These are phyloP conservation scores for Coprinopsis sp. DNA, from an alignment of 768 basidiomycete species.

Conservation along the genomic window DNA sequence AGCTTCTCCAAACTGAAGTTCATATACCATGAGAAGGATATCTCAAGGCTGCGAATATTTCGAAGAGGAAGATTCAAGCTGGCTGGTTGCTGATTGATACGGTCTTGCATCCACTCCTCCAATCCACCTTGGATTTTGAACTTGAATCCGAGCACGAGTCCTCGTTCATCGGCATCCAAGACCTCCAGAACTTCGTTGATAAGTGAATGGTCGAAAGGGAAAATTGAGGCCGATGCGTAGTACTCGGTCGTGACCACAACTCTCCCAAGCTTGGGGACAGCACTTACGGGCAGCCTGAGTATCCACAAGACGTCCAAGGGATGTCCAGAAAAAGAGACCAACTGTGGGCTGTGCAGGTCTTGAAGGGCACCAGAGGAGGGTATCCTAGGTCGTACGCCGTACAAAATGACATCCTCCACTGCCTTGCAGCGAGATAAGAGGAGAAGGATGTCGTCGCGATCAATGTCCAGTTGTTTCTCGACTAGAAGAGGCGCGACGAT, in stretches of 20 bases:
- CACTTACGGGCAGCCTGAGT: background rate
- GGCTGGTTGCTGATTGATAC: background rate
- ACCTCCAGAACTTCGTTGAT: background rate
- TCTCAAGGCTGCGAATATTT: background rate
- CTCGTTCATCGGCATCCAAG: background rate
- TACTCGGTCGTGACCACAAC: background rate
- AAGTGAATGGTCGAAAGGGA: background rate
- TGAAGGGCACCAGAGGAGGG: background rate
- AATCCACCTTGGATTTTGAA: background rate
- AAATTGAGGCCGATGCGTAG: background rate
- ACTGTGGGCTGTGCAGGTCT: background rate
- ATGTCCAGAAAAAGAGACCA: background rate
- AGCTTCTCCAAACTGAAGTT: background rate
- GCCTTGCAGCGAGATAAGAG: background rate
- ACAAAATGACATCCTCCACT: background rate
- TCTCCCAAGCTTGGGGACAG: background rate
- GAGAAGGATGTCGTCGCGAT: background rate
- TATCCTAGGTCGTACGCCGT: background rate
- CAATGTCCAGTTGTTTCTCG: background rate
- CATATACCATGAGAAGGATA: constrained; percentile 3
- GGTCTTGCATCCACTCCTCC: background rate
- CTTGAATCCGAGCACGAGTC: background rate
- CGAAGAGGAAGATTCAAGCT: too few species aligned
- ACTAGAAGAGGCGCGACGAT: background rate
- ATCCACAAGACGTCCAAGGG: background rate